Base-by-base conservation (phyloP, 2,329 filamentous ascomycete species). In the Amauroascus verrucosus region DNA sequence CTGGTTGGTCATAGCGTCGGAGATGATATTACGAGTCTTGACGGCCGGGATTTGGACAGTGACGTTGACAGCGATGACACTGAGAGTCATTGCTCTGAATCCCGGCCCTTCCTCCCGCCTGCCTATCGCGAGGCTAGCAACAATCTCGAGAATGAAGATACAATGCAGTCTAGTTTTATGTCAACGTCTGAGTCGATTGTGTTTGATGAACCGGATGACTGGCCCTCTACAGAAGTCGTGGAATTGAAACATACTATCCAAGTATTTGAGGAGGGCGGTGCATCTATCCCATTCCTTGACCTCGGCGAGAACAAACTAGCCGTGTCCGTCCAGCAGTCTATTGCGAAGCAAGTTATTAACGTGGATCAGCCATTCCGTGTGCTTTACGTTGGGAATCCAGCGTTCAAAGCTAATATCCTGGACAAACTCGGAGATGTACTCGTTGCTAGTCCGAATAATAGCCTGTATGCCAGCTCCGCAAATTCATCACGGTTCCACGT, bases 371-470 rank as follows among this genome's bases (percentile, higher is more conserved):
- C 72, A 2, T 74, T 73, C 48, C 70, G 68, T 35, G 66, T 75
- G 24, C 61, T 74, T 2, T 75, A 74, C 54, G 57, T 72, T 26
- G 72, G 72, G 14, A 62, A 69, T 48, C 56, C 66, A 0, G 64
- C 65, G 6, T 69, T 65, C 37, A 67, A 70, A 35, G 66, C 68
- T 38, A 68, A 67, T 33, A 66, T 75, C 45, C 64, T 75, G 13
- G 69, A 72, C 58, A 76, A 76, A 56, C 69, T 76, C 16, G 73
- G 72, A 8, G 72, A 74, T 57, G 71, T 72, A 9, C 57, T 76
- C 24, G 72, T 73, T 6, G 70, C 72, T 16, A 70, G 68, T 56
- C 65, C 67, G 18, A 60, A 58, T 22, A 60, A 63, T 48, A 62
- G 63, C 35, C 64, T 63, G 8, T 65, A 64, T 50, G 62, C 60